Evolutionary conservation across 352 stramenopile species (phyloP).

Genomic region (Pythium brachiatum): DNA sequence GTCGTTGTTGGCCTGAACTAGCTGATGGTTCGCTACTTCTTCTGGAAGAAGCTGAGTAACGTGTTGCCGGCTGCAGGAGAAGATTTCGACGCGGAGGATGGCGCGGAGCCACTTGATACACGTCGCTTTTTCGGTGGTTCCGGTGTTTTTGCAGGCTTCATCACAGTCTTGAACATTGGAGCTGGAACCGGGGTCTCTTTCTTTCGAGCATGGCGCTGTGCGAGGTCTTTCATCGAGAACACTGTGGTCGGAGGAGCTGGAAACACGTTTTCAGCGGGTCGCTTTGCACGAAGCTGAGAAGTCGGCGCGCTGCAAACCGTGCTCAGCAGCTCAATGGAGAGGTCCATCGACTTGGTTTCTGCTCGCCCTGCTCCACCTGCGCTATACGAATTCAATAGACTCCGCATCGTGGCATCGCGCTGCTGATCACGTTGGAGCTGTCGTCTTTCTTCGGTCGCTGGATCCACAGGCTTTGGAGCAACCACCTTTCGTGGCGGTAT

Average conservation of each 20-base stretch:
- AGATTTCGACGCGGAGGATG: background rate
- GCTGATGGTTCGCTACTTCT: constrained; percentile 8
- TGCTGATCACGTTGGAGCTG: constrained; percentile 19
- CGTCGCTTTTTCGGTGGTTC: constrained; percentile 14
- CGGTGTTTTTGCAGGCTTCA: background rate
- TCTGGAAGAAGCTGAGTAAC: constrained; percentile 51
- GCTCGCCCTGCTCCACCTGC: background rate
- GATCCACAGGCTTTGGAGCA: constrained; percentile 16
- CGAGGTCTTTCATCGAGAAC: constrained; percentile 27
- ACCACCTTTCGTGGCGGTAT: background rate
- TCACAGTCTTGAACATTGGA: background rate
- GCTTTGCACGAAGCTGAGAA: constrained; percentile 1
- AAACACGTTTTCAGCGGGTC: background rate
- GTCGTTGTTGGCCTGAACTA: background rate
- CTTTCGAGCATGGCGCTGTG: constrained; percentile 12
- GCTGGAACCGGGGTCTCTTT: background rate
- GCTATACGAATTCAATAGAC: constrained; percentile 19
- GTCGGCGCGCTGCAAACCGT: constrained; percentile 14
- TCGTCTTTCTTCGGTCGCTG: constrained; percentile 15
- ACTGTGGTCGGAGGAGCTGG: background rate
- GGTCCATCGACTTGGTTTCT: constrained; percentile 9
- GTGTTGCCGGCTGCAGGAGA: constrained; percentile 23
- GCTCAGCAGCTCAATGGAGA: constrained; percentile 21
- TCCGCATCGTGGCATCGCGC: constrained; percentile 26
- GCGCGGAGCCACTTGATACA: background rate